These are phyloP conservation scores for Sinapis alba DNA, from an alignment of 441 rosid species.

Conservation along the genomic window DNA sequence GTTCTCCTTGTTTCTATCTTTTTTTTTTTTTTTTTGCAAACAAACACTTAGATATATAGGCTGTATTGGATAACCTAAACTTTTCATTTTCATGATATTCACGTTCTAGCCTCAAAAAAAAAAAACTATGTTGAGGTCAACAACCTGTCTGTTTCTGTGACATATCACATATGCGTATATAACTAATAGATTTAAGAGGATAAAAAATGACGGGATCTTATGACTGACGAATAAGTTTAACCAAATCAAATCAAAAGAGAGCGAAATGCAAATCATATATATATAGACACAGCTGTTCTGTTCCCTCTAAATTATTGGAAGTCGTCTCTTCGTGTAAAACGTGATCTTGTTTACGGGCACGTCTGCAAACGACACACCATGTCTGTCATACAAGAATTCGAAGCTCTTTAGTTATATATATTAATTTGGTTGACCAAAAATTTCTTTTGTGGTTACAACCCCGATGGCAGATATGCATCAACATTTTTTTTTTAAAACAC, in stretches of 20 bases:
- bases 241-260: slow-evolving; percentile 12
- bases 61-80: background rate
- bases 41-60: background rate
- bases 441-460: background rate
- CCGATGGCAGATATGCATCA: slow-evolving; percentile 4
- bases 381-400: background rate
- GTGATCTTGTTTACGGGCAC: background rate
- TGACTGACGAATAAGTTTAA: slow-evolving; percentile 19
- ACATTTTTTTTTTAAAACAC: background rate
- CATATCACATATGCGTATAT: background rate
- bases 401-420: background rate
- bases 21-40: background rate
- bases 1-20: too few species aligned
- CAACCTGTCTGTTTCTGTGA: background rate
- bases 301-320: slow-evolving; percentile 7
- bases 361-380: background rate
- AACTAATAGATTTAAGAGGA: background rate
- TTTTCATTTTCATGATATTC: too few species aligned
- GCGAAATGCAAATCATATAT: background rate
- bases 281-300: background rate
- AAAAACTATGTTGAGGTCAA: background rate
- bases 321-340: slow-evolving; percentile 31
- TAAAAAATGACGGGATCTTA: background rate
- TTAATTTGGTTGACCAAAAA: background rate
- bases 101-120: too few species aligned